Evolutionary conservation across 257 asterid genomes (phyloP), one percentile per base, ranked within the genome.

Genomic region (Jaltomata sinuosa): DNA sequence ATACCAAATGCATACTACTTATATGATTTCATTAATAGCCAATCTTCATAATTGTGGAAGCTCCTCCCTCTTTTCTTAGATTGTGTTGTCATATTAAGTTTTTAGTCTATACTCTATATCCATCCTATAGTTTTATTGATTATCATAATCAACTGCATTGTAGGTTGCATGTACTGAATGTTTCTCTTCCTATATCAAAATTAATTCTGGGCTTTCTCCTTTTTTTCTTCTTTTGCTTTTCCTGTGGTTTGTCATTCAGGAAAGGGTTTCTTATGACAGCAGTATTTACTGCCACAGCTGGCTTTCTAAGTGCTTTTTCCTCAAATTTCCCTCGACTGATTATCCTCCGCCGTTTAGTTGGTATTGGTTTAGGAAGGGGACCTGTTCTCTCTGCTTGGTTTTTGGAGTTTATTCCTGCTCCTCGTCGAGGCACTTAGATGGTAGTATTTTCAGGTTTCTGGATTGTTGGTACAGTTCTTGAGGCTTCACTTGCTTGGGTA

Each of bases 401-500:
- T 85, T 86, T 93, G 82, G 97, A 94, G 90, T 94, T 92, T 83
- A 90, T 93, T 89, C 95, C 97, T 76, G 90, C 98, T 90, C 86
- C 95, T 27, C 90, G 88, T 81, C 86, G 95, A 89, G 98, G 98
- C 85, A 83, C 93, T 74, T 94, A 97, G 95, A 92, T 93, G 94
- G 92, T 93, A 50, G 88, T 91, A 11, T 91, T 91, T 85, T 91
- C 98, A 40, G 89, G 92, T 78, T 94, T 94, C 90, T 94, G 97
- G 95, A 92, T 93, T 11, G 59, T 92, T 84, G 98, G 98, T 81
- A 91, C 93, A 38, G 81, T 92, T 85, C 86, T 89, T 88, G 98
- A 93, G 88, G 97, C 97, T 87, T 87, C 94, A 49, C 90, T 92
- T 87, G 97, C 97, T 81, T 94, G 95, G 97, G 97, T 94, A 92